Percentiles rank a stretch among this genome's conserved stretches.
Conservation (phyloP, 2,329 filamentous ascomycete species). For the Aspergillus neotritici region DNA sequence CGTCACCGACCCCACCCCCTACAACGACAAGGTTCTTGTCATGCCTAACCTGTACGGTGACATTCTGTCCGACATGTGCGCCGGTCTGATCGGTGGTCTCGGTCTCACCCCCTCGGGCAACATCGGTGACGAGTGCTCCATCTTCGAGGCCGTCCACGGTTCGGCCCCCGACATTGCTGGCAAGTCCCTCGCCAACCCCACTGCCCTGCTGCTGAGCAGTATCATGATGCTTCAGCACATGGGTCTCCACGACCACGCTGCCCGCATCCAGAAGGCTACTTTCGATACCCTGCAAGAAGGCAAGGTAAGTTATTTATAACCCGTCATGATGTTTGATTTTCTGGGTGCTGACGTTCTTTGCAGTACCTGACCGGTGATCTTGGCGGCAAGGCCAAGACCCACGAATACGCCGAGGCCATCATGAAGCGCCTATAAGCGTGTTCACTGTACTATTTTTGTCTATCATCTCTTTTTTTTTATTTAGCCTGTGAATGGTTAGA, state of each 20-base stretch:
- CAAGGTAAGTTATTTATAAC: slow-evolving; percentile 54
- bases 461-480: slow-evolving; percentile 20
- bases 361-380: slow-evolving; percentile 85
- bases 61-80: slow-evolving; percentile 99
- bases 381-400: slow-evolving; percentile 91
- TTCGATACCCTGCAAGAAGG: slow-evolving; percentile 94
- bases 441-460: slow-evolving; percentile 34
- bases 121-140: slow-evolving; percentile 98
- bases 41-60: slow-evolving; percentile 98
- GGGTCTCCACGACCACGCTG: slow-evolving; percentile 77
- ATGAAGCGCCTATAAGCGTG: slow-evolving; percentile 57
- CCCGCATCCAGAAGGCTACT: slow-evolving; percentile 86
- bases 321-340: not conserved
- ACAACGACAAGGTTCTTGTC: slow-evolving; percentile 99
- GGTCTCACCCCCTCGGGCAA: slow-evolving; percentile 96
- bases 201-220: slow-evolving; percentile 85
- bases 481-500: slow-evolving; percentile 35
- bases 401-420: slow-evolving; percentile 89
- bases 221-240: slow-evolving; percentile 99
- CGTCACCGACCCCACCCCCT: slow-evolving; percentile 89
- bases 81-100: slow-evolving; percentile 94
- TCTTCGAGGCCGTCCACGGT: slow-evolving; percentile 98
- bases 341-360: slow-evolving; percentile 11
- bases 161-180: slow-evolving; percentile 95
- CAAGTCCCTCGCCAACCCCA: slow-evolving; percentile 94